Conservation (phyloP, 345 rosid genomes). For the Melaleuca quinquenervia region DNA sequence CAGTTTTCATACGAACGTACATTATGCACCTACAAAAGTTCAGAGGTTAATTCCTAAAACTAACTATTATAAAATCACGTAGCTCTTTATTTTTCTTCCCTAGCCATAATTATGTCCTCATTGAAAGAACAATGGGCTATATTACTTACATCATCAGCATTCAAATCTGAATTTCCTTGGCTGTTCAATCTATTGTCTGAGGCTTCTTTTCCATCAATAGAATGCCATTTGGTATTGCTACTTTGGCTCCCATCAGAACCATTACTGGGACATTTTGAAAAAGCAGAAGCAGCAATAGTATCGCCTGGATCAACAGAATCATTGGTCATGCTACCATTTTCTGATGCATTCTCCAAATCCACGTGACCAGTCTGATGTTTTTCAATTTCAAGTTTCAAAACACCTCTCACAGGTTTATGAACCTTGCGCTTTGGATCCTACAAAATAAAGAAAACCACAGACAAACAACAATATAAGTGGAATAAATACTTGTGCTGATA, state of each 20-base stretch:
- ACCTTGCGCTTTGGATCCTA: slow-evolving; percentile 92
- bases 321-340: slow-evolving; percentile 80
- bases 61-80: background rate
- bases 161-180: slow-evolving; percentile 39
- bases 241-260: slow-evolving; percentile 57
- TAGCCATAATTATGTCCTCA: background rate
- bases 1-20: background rate
- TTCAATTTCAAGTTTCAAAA: slow-evolving; percentile 88
- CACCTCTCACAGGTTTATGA: slow-evolving; percentile 92
- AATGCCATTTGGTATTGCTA: slow-evolving; percentile 46
- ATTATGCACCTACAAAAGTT: background rate
- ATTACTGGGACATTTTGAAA: slow-evolving; percentile 53
- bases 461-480: background rate
- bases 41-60: background rate
- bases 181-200: slow-evolving; percentile 47
- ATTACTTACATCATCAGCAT: slow-evolving; percentile 54
- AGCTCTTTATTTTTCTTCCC: background rate
- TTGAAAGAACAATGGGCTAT: background rate
- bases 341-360: slow-evolving; percentile 74
- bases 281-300: slow-evolving; percentile 33
- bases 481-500: background rate
- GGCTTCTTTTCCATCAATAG: slow-evolving; percentile 46
- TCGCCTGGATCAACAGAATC: slow-evolving; percentile 73
- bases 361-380: slow-evolving; percentile 61
- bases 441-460: slow-evolving; percentile 4